Evolutionary conservation across 106 monocot species (phyloP), one percentile per base, ranked within the genome.

Genomic region (Cymbidium sinense): DNA sequence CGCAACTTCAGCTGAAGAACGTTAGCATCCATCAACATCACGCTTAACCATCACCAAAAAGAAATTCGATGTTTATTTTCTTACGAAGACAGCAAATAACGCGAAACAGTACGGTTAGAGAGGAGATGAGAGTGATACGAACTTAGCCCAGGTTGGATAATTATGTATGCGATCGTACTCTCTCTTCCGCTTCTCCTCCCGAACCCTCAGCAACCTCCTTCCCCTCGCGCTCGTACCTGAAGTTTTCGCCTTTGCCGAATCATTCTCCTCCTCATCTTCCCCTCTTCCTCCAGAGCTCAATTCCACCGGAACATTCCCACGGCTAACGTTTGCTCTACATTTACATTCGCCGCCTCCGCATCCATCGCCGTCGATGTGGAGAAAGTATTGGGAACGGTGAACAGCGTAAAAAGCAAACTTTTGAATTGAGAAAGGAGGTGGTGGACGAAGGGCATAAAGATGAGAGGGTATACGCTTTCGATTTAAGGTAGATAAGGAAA

Each of bases 91-190:
- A 51, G 27, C 5, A 58, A 39, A 69, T 13, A 73, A 4, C 11
- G 34, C n/a, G 47, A 41, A n/a, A 29, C 64, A 37, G 64, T 34
- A 79, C 30, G 36, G 11, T 31, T 21, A 74, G 51, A 78, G 61
- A 74, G 13, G n/a, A 78, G 27, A 43, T 25, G n/a, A 67, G 50
- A 51, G 4, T 27, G 43, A 36, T 69, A 73, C 81, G 34, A 18
- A 94, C 98, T 88, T 98, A 17, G 98, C 98, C 98, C 98, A 98
- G 12, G 85, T 27, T 15, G 98, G 98, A 58, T 98, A 98, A 79
- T 90, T 92, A 75, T 90, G 86, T 21, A 83, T 12, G 62, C 86
- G 85, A 23, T 98, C 90, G 67, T 83, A 86, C 65, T 98, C 94
- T 50, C 92, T 76, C 76, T 76, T 91, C 34, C 98, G 79, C 80